These are phyloP conservation scores for Populus ilicifolia DNA, from an alignment of 345 rosid species.

Conservation along the genomic window DNA sequence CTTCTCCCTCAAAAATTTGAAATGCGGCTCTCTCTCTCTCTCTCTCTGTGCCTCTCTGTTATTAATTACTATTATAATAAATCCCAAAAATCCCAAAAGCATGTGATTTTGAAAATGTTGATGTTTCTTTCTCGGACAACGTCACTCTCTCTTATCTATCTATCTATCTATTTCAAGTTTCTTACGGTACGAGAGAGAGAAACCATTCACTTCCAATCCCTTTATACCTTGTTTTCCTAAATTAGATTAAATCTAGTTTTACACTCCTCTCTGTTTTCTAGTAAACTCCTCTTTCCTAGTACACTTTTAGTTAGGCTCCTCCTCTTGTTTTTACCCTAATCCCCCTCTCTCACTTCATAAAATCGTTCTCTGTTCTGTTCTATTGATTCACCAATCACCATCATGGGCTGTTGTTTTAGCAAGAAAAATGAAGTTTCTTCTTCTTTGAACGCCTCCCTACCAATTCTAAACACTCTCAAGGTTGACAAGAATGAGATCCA, in stretches of 20 bases:
- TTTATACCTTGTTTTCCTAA: neutral
- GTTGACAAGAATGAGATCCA: constrained; percentile 1
- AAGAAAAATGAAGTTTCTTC: constrained; percentile 36
- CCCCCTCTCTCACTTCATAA: neutral
- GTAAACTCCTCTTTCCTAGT: neutral
- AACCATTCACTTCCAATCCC: neutral
- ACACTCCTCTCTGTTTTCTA: neutral
- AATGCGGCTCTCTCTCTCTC: constrained; percentile 13
- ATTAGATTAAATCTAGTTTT: no score
- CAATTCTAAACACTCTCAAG: neutral
- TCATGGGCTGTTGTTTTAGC: constrained; percentile 73
- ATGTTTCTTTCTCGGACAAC: constrained; percentile 19
- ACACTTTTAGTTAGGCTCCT: neutral
- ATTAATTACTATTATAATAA: neutral
- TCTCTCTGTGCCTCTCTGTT: constrained; percentile 9
- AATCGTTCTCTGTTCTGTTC: neutral
- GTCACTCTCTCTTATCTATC: neutral
- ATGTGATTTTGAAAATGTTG: constrained; percentile 22
- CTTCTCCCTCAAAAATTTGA: neutral
- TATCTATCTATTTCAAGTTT: neutral
- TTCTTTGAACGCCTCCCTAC: constrained; percentile 7
- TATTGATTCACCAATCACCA: neutral
- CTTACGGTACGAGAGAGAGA: neutral
- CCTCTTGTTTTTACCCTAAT: neutral
- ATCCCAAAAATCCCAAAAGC: constrained; percentile 2